Evolutionary conservation across 179 eudicot species (phyloP), one percentile per base, ranked within the genome.

Genomic region (Nepenthes alata): DNA sequence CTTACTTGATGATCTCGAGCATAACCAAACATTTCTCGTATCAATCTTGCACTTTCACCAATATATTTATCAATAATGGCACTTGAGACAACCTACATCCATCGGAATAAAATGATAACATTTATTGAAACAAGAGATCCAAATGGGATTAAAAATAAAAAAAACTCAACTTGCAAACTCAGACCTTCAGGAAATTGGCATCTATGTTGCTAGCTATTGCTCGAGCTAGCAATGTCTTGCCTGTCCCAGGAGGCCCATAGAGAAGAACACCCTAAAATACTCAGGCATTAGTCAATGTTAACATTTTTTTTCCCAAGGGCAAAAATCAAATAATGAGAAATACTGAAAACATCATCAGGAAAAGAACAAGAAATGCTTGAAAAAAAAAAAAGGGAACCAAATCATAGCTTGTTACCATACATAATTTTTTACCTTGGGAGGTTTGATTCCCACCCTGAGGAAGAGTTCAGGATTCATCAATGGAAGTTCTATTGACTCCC

Each of bases 151-250:
- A 6, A 3, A 10, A 10, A 49, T 1, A n/a, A 10, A 49, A 49
- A 10, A 49, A 49, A 49, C 3, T 10, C 53, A n/a, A 11, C 53
- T 41, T 41, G 14, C 12, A 49, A 49, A n/a, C 13, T 3, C 53
- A 49, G 14, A 49, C 53, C 95, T 94, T 94, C n/a, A 94, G 74
- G 77, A 94, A 94, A 68, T 90, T 94, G 53, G 99, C 99, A 72
- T 94, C 99, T 41, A 94, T 94, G 72, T 94, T 94, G 75, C 99
- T 94, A 16, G 99, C 99, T 57, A 94, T 94, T 65, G 99, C 99
- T 78, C 97, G 83, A 67, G 99, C 99, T 75, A 94, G 75, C 77
- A 94, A 58, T 47, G 97, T 94, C 81, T 94, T 94, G 65, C 97
- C 99, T 8, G 99, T 94, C 44, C 99, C 97, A 65, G 97, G 99